Evolutionary conservation across 352 stramenopile genomes (phyloP), one percentile per base, ranked within the genome.

Genomic region (Phytophthora multivora): DNA sequence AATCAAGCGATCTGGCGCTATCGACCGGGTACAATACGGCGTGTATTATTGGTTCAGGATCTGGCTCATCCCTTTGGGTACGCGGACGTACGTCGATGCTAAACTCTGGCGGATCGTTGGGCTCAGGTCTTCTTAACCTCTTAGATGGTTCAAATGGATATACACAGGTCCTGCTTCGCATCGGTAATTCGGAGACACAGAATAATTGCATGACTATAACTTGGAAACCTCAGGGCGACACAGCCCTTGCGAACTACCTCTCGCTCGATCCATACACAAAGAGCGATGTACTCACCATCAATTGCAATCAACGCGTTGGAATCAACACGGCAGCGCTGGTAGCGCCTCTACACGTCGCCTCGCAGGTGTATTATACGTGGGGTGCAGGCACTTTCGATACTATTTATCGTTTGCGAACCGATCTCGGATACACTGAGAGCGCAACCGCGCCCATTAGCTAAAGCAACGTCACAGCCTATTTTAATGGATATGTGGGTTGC

Each of bases 401-500:
- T 3, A 16, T 40, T 5, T 40, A 40, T 40, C 35, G 35, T 2
- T 11, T 40, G 4, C 12, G 35, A 16, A 40, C 35, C 1, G 35
- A 40, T n/a, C n/a, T 15, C 6, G 35, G 35, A n/a, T 16, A 18
- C 2, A 49, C 38, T 0, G 50, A 58, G 11, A 41, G 38, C 1
- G 36, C 23, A 41, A 48, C 38, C 4, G 50, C 15, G 23, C 25
- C 50, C 4, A 58, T 50, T 15, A 58, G 38, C 1, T 58, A 49
- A 18, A 41, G n/a, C 2, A 49, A 48, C 40, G 25, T 49, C 25
- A 18, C 21, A 13, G 36, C 36, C 5, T 49, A 49, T 49, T 58
- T 58, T 26, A 49, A 41, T 58, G 50, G 50, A 21, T 58, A 58
- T 49, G 31, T 50, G 4, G 23, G 23, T 4, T 58, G 50, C 26